Base-by-base conservation (phyloP, 1,139 yeast genomes). In the Petasospora fabianii region DNA sequence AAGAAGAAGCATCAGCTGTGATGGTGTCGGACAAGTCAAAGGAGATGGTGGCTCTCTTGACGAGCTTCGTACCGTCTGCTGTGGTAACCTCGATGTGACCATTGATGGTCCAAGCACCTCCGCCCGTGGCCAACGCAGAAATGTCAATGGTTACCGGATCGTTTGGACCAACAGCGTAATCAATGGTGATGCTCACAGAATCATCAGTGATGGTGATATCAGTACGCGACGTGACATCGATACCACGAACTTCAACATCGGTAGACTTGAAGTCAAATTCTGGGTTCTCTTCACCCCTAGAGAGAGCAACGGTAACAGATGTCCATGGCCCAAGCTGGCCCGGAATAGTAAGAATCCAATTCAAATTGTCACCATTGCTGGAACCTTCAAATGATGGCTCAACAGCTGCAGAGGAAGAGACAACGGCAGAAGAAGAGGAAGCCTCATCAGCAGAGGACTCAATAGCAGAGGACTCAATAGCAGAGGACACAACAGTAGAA, bases 1-100 rank as follows among this genome's bases (percentile, higher is more conserved):
- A 20, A 20, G 22, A 20, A 8, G 22, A n/a, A 47, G 53, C 43
- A 51, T 30, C 33, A 6, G n/a, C 18, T 6, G 35, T 34, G 31
- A 42, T 39, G 10, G 46, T 34, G 22, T 18, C 13, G 15, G 29
- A 20, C 21, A 42, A 29, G 16, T 31, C 20, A 9, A 15, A 38
- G 8, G 40, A n/a, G 5, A 13, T 3, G 15, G 24, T 26, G 13
- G 41, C 46, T 36, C 46, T 42, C 35, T 39, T 42, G 13, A 19
- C 12, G 3, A 39, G 22, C 24, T 13, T 35, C 13, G 5, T 24
- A 14, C 28, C 41, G 29, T 30, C 36, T 19, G 41, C 27, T 11
- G 35, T 27, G n/a, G 33, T 26, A 14, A 42, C 22, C 10, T 27
- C 24, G 13, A 42, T 28, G 15, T 10, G 21, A 17, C 15, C 39